phyloP scores from a whole-genome alignment of 352 stramenopile species.

The Halophytophthora polymorphica region DNA sequence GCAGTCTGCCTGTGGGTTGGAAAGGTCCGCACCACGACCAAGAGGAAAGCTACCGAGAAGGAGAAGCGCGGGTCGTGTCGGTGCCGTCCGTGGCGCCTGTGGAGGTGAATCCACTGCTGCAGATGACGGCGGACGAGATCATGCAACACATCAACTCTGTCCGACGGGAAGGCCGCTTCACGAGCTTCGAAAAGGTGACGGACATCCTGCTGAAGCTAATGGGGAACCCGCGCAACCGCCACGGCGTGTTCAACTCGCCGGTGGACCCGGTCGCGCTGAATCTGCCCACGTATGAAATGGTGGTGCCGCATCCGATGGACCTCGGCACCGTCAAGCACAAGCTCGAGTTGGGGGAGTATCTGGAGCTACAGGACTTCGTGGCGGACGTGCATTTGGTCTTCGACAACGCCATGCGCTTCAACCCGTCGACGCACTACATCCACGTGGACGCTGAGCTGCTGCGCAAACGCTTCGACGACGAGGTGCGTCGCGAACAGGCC shows the following conservation, averaged over 20 bases:
- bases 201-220: conserved; percentile 78
- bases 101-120: conserved; percentile 50
- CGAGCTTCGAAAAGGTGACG: conserved; percentile 58
- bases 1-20: conserved; percentile 53
- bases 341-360: conserved; percentile 79
- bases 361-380: conserved; percentile 79
- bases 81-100: conserved; percentile 6
- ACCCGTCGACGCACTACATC: conserved; percentile 71
- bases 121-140: conserved; percentile 61
- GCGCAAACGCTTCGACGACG: conserved; percentile 62
- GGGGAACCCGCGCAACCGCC: conserved; percentile 61
- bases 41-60: not conserved
- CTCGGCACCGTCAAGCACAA: conserved; percentile 85
- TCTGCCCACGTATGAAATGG: conserved; percentile 62
- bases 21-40: conserved; percentile 3
- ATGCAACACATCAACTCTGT: conserved; percentile 65
- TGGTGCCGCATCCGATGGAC: conserved; percentile 89
- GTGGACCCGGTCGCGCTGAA: conserved; percentile 70
- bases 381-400: conserved; percentile 85
- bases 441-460: conserved; percentile 66
- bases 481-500: conserved; percentile 41
- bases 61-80: conserved; percentile 2
- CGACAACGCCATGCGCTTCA: conserved; percentile 89
- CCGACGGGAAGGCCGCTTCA: conserved; percentile 52
- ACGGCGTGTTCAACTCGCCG: conserved; percentile 70